phyloP scores from a whole-genome alignment of 2,329 filamentous ascomycete genomes.

The Dothideomycetes sp. region DNA sequence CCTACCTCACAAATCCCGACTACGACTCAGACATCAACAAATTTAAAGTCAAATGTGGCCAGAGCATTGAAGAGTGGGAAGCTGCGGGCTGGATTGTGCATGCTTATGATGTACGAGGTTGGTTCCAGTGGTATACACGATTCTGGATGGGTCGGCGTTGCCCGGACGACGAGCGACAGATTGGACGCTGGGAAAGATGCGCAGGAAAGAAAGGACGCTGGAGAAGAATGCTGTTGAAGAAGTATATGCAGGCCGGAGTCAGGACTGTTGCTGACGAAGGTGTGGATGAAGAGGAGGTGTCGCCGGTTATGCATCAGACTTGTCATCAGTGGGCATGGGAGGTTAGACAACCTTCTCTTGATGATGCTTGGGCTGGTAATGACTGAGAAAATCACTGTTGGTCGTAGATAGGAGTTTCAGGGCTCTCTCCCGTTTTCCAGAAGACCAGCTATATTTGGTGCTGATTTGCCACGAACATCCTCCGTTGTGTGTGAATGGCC shows the following conservation, averaged over 20 bases:
- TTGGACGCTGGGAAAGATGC: conserved; percentile 44
- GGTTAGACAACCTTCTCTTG: conserved; percentile 41
- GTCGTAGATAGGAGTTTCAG: no score
- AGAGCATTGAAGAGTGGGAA: conserved; percentile 49
- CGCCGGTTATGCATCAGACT: conserved; percentile 48
- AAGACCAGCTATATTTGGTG: no score
- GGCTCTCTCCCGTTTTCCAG: no score
- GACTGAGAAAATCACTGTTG: no score
- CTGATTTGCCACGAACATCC: no score
- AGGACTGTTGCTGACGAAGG: conserved; percentile 41
- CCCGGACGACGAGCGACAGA: conserved; percentile 44
- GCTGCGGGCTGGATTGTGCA: conserved; percentile 48
- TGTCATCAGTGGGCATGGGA: conserved; percentile 50
- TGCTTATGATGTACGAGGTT: conserved; percentile 44
- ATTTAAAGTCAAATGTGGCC: conserved; percentile 44
- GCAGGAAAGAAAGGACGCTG: conserved; percentile 44
- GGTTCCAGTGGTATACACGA: conserved; percentile 50
- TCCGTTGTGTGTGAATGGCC: no score
- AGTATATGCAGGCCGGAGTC: conserved; percentile 41
- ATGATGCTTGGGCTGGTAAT: conserved; percentile 36
- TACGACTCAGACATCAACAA: conserved; percentile 46
- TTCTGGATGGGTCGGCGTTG: conserved; percentile 44
- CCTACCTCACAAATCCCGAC: conserved; percentile 31
- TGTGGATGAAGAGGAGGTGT: conserved; percentile 39
- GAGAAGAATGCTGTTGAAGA: conserved; percentile 43